phyloP scores from a whole-genome alignment of 768 basidiomycete species.

The Suillus subluteus region DNA sequence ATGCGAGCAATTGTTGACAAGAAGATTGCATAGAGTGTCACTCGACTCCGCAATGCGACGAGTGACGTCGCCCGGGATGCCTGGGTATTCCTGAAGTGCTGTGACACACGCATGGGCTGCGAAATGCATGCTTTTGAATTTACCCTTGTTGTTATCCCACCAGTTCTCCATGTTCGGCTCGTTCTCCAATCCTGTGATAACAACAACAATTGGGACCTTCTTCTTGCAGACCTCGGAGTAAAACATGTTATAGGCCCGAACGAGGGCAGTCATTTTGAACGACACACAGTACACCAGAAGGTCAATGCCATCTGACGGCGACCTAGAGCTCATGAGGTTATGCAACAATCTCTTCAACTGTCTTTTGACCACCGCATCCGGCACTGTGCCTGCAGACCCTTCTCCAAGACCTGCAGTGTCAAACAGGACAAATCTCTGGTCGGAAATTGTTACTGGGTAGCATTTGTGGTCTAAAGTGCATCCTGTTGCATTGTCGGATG shows the following conservation, averaged over 20 bases:
- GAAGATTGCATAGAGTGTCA: not conserved
- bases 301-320: not conserved
- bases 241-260: constrained; percentile 32
- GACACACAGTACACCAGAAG: constrained; percentile 35
- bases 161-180: constrained; percentile 39
- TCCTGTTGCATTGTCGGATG: constrained; percentile 35
- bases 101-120: constrained; percentile 27
- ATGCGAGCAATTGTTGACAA: not conserved
- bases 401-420: constrained; percentile 39
- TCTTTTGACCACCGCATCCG: constrained; percentile 27
- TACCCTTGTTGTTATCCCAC: constrained; percentile 40
- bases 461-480: constrained; percentile 36
- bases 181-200: constrained; percentile 39
- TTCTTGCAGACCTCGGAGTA: constrained; percentile 34
- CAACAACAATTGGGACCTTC: constrained; percentile 34
- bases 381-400: constrained; percentile 30
- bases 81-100: constrained; percentile 12
- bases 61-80: not conserved
- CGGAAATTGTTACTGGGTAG: constrained; percentile 28
- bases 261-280: constrained; percentile 27
- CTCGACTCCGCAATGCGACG: not conserved
- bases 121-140: constrained; percentile 22
- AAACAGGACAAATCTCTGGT: constrained; percentile 25
- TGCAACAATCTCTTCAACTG: constrained; percentile 34
- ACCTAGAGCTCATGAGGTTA: constrained; percentile 25